These are phyloP conservation scores for Lotmaria passim DNA, from an alignment of 208 protist species.

Conservation along the genomic window DNA sequence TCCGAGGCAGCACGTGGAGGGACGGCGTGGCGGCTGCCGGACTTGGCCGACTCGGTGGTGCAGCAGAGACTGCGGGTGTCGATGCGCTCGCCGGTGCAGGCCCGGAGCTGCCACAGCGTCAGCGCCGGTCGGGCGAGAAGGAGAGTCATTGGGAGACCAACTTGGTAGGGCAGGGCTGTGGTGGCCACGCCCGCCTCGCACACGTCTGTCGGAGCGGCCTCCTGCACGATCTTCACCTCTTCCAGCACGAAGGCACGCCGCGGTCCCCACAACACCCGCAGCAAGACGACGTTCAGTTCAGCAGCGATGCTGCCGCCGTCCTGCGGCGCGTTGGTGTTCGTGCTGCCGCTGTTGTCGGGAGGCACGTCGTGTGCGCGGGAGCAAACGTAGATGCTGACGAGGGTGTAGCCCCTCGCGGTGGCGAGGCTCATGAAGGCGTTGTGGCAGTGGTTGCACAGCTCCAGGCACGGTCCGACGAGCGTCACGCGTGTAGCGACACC, in stretches of 20 bases:
- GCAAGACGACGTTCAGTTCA: conserved; percentile 47
- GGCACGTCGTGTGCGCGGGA: conserved; percentile 39
- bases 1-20: conserved; percentile 36
- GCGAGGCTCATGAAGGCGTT: conserved; percentile 26
- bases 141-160: conserved; percentile 31
- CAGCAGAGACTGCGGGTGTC: conserved; percentile 41
- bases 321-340: too few species aligned
- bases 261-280: conserved; percentile 40
- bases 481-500: conserved; percentile 50
- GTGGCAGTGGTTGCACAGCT: conserved; percentile 60
- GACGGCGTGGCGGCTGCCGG: conserved; percentile 29
- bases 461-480: conserved; percentile 65
- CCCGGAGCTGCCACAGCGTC: conserved; percentile 41
- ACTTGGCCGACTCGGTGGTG: neutral
- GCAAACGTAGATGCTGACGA: conserved; percentile 49
- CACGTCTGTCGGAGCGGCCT: conserved; percentile 44
- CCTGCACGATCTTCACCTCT: conserved; percentile 40
- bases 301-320: conserved; percentile 5
- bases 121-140: conserved; percentile 53
- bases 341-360: neutral
- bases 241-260: conserved; percentile 45
- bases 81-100: conserved; percentile 47
- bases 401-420: conserved; percentile 1
- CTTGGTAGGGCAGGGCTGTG: conserved; percentile 27
- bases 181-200: conserved; percentile 59